Base-by-base conservation (phyloP, 2,329 filamentous ascomycete genomes). In the Colletotrichum sp. region DNA sequence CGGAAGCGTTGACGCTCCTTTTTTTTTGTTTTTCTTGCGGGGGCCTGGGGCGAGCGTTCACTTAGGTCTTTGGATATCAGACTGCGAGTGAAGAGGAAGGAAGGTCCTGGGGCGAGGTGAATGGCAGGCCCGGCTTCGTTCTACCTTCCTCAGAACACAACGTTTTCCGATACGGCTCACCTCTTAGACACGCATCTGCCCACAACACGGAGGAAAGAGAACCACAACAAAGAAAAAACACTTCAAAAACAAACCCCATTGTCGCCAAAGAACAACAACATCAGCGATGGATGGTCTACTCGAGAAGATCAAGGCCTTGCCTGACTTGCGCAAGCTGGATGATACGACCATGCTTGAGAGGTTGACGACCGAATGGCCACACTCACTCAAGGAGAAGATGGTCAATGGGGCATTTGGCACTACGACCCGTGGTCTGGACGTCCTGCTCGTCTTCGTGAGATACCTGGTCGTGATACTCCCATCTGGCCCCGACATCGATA, bases 271-370 rank as follows among this genome's bases (percentile, higher is more conserved):
- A 43, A 43, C 8, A 43, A 39, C 16, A 39, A n/a, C 39, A 18
- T 43, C 39, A 43, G 39, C 39, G 2, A 43, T 43, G 18, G 18
- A 18, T 43, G 39, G 18, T n/a, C 5, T 43, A n/a, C 39, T 57
- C 10, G 43, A 57, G 18, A 43, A 30, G 4, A 12, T 26, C 28
- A 12, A 3, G 63, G 30, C 26, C 16, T 28, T 59, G 7, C 4
- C 55, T 26, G 52, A 59, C 8, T 3, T 59, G 21, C 55, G 55
- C 13, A 18, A 24, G 26, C 12, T 26, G 55, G 2, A 24, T 4
- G 4, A 3, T 5, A 3, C 3, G 5, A 7, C 1, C 16, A 2
- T 9, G 55, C 3, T 26, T 1, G 13, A 59, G 55, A 24, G 26
- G 13, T 4, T 59, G 1, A n/a, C 15, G 16, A 28, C 21, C 1